Evolutionary conservation across 2,329 filamentous ascomycete species (phyloP).

Genomic region (Escovopsis sp.): DNA sequence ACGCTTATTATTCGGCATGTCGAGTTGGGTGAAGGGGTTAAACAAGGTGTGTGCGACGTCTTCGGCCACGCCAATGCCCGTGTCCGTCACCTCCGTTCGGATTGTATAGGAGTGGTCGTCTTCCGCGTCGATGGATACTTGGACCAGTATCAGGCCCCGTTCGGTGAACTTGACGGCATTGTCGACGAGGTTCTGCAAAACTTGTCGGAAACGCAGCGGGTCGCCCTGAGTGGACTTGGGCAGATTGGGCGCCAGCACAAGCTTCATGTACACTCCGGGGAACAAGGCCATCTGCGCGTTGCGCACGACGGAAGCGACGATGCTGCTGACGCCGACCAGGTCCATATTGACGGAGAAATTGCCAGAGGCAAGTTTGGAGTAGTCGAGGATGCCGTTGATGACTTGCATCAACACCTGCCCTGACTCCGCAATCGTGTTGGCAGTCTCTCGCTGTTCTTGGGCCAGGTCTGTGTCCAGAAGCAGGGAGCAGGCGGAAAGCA

Average conservation of each 20-base stretch:
- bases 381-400: slow-evolving; percentile 54
- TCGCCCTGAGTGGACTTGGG: slow-evolving; percentile 39
- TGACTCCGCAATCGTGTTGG: slow-evolving; percentile 43
- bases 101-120: slow-evolving; percentile 29
- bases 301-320: slow-evolving; percentile 34
- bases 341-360: slow-evolving; percentile 41
- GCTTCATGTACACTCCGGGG: slow-evolving; percentile 30
- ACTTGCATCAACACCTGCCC: slow-evolving; percentile 43
- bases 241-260: slow-evolving; percentile 28
- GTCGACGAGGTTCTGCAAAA: slow-evolving; percentile 45
- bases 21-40: slow-evolving; percentile 40
- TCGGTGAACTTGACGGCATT: slow-evolving; percentile 51
- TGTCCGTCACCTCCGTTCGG: slow-evolving; percentile 37
- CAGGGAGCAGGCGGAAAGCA: slow-evolving; percentile 43
- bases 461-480: slow-evolving; percentile 39
- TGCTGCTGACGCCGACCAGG: slow-evolving; percentile 30
- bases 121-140: slow-evolving; percentile 24
- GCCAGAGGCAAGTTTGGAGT: slow-evolving; percentile 47
- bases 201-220: slow-evolving; percentile 44
- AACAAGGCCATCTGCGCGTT: slow-evolving; percentile 32
- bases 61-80: slow-evolving; percentile 37
- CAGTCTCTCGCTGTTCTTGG: slow-evolving; percentile 39
- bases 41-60: slow-evolving; percentile 33
- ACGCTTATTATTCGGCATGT: slow-evolving; percentile 35
- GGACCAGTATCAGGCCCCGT: slow-evolving; percentile 33